phyloP scores from a whole-genome alignment of 768 basidiomycete species.

The Rhizopogon vulgaris region DNA sequence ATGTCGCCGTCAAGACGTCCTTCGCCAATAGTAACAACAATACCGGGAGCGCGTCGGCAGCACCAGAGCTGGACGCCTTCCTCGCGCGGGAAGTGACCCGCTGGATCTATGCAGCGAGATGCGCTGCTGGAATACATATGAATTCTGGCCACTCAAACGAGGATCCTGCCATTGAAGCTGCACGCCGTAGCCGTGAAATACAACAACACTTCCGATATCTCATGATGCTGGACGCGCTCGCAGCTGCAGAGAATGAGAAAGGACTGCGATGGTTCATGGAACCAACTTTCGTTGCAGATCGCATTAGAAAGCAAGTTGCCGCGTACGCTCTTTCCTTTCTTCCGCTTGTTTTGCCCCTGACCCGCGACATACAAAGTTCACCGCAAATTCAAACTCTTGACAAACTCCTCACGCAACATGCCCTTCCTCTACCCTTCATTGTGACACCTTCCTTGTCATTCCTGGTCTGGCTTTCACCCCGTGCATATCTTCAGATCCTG shows the following conservation, averaged over 20 bases:
- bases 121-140: slow-evolving; percentile 13
- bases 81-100: slow-evolving; percentile 47
- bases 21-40: slow-evolving; percentile 52
- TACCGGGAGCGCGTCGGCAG: slow-evolving; percentile 39
- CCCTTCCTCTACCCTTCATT: slow-evolving; percentile 70
- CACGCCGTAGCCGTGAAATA: slow-evolving; percentile 40
- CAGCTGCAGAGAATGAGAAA: slow-evolving; percentile 45
- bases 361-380: slow-evolving; percentile 24
- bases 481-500: slow-evolving; percentile 59
- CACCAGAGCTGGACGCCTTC: slow-evolving; percentile 51
- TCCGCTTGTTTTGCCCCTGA: not conserved
- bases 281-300: slow-evolving; percentile 12
- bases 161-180: slow-evolving; percentile 45
- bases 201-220: slow-evolving; percentile 59
- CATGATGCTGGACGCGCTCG: slow-evolving; percentile 66
- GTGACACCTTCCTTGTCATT: slow-evolving; percentile 65
- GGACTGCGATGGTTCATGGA: slow-evolving; percentile 76
- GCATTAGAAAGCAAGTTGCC: slow-evolving; percentile 13
- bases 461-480: slow-evolving; percentile 63
- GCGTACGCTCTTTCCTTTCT: slow-evolving; percentile 4
- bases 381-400: slow-evolving; percentile 48
- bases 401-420: slow-evolving; percentile 49
- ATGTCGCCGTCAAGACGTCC: slow-evolving; percentile 60
- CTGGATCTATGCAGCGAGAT: slow-evolving; percentile 46
- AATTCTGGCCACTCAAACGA: slow-evolving; percentile 33